phyloP scores from a whole-genome alignment of 2,329 filamentous ascomycete genomes.

The Botrytis squamosa region DNA sequence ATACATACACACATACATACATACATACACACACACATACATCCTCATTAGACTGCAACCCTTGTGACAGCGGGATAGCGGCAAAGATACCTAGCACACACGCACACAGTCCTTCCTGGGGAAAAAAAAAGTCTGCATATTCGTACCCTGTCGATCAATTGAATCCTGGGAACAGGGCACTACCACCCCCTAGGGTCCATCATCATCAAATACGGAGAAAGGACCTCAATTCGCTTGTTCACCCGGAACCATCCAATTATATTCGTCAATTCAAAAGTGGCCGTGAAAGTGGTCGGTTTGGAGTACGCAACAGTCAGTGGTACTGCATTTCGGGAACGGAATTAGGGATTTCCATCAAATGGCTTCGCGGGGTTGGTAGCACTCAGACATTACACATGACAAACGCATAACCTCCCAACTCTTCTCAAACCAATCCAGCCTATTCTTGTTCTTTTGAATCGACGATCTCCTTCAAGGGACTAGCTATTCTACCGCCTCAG shows the following conservation, averaged over 20 bases:
- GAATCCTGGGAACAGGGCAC: neutral
- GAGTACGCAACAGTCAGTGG: neutral
- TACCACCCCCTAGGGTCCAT: neutral
- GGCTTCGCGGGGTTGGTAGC: neutral
- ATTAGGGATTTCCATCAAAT: neutral
- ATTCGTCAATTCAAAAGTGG: neutral
- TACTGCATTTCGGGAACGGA: slow-evolving; percentile 5
- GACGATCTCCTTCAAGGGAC: neutral
- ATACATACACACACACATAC: neutral
- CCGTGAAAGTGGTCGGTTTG: neutral
- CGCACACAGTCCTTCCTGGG: neutral
- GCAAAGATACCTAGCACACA: neutral
- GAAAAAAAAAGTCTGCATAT: neutral
- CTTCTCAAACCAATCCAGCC: neutral
- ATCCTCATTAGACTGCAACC: neutral
- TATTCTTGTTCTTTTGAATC: neutral
- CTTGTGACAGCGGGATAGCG: slow-evolving; percentile 4
- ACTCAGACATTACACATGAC: neutral
- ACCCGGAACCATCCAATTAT: neutral
- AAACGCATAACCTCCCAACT: neutral
- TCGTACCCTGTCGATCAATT: slow-evolving; percentile 6
- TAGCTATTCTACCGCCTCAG: neutral
- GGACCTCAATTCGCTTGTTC: neutral
- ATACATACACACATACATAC: neutral
- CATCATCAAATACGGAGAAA: neutral